phyloP scores from a whole-genome alignment of 768 basidiomycete genomes.

The Boletus huronensis region DNA sequence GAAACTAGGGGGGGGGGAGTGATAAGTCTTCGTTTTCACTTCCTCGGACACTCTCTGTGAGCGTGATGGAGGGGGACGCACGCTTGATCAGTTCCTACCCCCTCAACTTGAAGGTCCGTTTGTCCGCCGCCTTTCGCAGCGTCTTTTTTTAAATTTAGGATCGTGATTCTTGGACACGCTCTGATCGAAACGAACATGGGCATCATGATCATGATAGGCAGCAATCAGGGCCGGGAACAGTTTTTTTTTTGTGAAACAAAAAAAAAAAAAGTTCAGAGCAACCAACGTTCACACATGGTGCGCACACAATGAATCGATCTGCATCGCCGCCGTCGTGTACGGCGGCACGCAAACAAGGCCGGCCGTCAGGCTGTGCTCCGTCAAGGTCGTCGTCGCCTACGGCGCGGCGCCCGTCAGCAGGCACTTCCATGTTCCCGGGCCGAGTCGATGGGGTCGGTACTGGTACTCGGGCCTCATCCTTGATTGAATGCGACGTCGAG shows the following conservation, averaged over 20 bases:
- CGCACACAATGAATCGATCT: neutral
- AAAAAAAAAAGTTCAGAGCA: too few relatives aligned
- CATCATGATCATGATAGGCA: neutral
- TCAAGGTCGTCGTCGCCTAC: neutral
- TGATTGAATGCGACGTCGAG: neutral
- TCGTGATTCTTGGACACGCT: neutral
- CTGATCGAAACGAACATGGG: neutral
- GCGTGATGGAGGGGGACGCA: neutral
- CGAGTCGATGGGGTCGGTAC: neutral
- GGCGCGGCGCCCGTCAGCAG: neutral
- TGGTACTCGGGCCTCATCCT: neutral
- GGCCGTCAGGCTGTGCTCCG: neutral
- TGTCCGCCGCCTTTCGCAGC: neutral
- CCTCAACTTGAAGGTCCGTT: too few relatives aligned
- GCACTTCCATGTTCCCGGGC: neutral
- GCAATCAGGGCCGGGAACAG: neutral
- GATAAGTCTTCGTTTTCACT: neutral
- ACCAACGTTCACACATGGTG: neutral
- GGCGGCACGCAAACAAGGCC: neutral
- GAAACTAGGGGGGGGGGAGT: neutral
- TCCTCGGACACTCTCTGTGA: neutral
- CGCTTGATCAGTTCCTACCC: neutral
- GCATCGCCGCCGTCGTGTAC: neutral
- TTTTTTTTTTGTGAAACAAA: too few relatives aligned
- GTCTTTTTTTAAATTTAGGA: neutral